Base-by-base conservation (phyloP, 2,329 filamentous ascomycete genomes). In the Epichloe elymi region DNA sequence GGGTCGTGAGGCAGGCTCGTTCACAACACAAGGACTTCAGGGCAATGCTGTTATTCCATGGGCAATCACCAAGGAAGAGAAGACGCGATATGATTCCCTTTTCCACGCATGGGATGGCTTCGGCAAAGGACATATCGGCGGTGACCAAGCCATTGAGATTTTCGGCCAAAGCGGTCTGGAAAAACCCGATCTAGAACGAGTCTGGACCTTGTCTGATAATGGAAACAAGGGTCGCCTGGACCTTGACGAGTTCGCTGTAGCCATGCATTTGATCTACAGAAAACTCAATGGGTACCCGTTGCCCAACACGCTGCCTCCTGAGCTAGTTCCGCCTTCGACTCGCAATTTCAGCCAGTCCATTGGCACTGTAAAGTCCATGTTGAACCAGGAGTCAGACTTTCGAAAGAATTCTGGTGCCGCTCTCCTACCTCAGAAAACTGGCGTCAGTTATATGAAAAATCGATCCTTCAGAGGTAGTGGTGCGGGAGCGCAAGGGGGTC, bases 41-140 rank as follows among this genome's bases (percentile, higher is more conserved):
- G 93, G 93, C 49, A 97, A 95, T 69, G 93, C 93, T 1, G 91
- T 88, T 7, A 91, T 98, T 61, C 93, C 93, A 0, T 98, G 93
- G 93, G 90, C 93, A 15, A 93, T 98, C 54, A 98, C 93, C 4
- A 98, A 98, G 67, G 90, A 96, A 56, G 93, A 98, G 68, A 98
- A 98, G 75, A 91, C 86, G 54, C 85, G 94, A 56, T 98, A 98
- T 59, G 93, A 98, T 67, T 80, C 88, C 54, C 80, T 97, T 36
- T 98, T 98, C 74, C 86, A 83, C 57, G 90, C 90, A 5, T 98
- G 93, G 93, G 93, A 98, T 69, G 93, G 93, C 3, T 80, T 98
- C 56, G 80, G 83, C 56, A 96, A 94, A 67, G 93, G 93, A 0
- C 95, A 84, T 61, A 94, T 98, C 63, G 86, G 83, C 45, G 93